Evolutionary conservation across 129 eudicot species (phyloP), one percentile per base, ranked within the genome.

Genomic region (Gnaphalium uliginosum): DNA sequence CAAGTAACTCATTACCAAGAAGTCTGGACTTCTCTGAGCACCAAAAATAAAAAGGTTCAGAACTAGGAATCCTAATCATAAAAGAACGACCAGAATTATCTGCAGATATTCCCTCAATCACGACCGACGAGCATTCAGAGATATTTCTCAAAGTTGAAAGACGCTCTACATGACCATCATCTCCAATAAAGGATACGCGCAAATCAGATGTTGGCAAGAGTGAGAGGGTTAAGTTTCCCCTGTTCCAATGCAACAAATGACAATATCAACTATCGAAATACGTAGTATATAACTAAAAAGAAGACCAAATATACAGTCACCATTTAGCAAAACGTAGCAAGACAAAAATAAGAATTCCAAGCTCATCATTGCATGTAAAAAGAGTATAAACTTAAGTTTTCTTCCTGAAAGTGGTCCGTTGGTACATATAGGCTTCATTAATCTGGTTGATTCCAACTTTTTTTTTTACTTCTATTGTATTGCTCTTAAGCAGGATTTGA

Each of bases 21-120:
- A 93, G 95, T 83, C 81, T 85, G 56, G 96, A 90, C 69, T 88
- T 93, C 77, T 93, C 98, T 8, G 95, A 88, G 88, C 95, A 90
- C 98, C 98, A 93, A 83, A 87, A 88, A 65, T 93, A 88, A 58
- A 77, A 75, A 62, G 79, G 50, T 46, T 67, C 83, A 51, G 72
- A 29, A 56, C 64, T 82, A 15, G 84, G 76, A 30, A 80, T 74
- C 74, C 73, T 86, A 18, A 93, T 72, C 50, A 76, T 51, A 69
- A 93, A 93, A 60, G 96, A 93, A 67, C 96, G 83, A 32, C 98
- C 98, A 59, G 96, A 93, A 66, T 54, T 73, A 81, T 93, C 98
- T 15, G 96, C 87, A 23, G 79, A 18, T 50, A 93, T 88, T 66
- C 81, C 96, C 68, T 86, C 89, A 41, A 90, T 87, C 79, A 67